These are phyloP conservation scores for Globisporangium perplexum DNA, from an alignment of 352 stramenopile species.

Conservation along the genomic window DNA sequence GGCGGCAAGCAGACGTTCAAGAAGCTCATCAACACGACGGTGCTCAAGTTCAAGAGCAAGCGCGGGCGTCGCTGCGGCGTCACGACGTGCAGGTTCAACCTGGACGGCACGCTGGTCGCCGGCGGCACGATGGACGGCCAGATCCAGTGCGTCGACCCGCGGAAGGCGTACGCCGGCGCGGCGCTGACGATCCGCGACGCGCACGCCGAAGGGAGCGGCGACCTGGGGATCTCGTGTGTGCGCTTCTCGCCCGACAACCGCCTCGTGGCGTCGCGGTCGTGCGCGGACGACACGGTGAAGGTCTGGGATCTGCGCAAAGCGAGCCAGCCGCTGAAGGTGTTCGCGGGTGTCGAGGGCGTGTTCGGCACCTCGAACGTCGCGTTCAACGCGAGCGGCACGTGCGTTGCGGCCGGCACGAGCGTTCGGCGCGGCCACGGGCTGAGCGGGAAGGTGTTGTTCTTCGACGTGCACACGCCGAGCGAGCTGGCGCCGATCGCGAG, in stretches of 20 bases:
- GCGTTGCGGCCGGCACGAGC: constrained; percentile 57
- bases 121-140: constrained; percentile 76
- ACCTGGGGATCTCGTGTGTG: constrained; percentile 66
- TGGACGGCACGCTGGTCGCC: constrained; percentile 52
- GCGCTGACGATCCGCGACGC: constrained; percentile 58
- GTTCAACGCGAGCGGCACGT: constrained; percentile 73
- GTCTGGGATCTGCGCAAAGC: constrained; percentile 77
- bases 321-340: constrained; percentile 54
- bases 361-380: constrained; percentile 76
- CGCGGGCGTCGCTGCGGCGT: constrained; percentile 65
- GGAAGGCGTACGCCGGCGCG: constrained; percentile 61
- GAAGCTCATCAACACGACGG: constrained; percentile 77
- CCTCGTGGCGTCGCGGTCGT: constrained; percentile 61
- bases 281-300: constrained; percentile 74
- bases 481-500: constrained; percentile 42
- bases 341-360: constrained; percentile 51
- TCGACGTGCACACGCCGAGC: constrained; percentile 64
- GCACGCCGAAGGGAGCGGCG: constrained; percentile 61
- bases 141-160: constrained; percentile 70
- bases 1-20: constrained; percentile 62
- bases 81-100: constrained; percentile 64
- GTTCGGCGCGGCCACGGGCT: constrained; percentile 60
- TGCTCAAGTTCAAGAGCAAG: constrained; percentile 82
- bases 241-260: constrained; percentile 68
- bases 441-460: constrained; percentile 54